A percentile compares a stretch with the other conserved stretches of the same genome.
These are phyloP conservation scores for Flueggea neowawraea DNA, from an alignment of 441 rosid genomes.

Conservation along the genomic window DNA sequence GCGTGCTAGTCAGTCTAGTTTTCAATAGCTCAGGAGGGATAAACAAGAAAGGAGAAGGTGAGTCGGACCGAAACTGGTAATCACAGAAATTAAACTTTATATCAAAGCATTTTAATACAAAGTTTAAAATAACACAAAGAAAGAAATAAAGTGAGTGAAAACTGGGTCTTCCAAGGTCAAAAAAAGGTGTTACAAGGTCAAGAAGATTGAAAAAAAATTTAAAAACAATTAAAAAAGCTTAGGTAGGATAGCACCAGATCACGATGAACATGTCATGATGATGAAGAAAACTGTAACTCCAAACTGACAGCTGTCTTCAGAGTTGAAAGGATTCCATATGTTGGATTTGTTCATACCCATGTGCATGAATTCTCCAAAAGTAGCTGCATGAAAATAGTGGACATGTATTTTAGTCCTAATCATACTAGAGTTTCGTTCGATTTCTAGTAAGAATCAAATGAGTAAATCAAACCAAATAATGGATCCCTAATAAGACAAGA, in stretches of 20 bases:
- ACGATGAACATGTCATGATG: constrained; percentile 18
- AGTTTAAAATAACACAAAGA: neutral
- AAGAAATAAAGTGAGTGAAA: neutral
- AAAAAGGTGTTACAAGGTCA: constrained; percentile 99
- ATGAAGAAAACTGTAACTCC: constrained; percentile 6
- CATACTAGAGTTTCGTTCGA: too few species aligned
- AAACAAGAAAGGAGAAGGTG: constrained; percentile 78
- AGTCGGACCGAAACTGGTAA: constrained; percentile 37
- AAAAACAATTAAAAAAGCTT: constrained; percentile 48
- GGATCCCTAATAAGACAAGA: too few species aligned
- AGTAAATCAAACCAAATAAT: too few species aligned
- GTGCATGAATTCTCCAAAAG: constrained; percentile 9
- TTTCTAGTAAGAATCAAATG: too few species aligned
- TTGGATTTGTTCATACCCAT: constrained; percentile 5
- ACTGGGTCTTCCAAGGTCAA: constrained; percentile 96
- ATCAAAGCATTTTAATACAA: constrained; percentile 7
- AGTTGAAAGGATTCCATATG: neutral
- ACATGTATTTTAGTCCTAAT: too few species aligned
- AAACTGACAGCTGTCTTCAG: constrained; percentile 8
- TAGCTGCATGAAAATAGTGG: constrained; percentile 7
- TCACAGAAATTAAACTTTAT: constrained; percentile 12
- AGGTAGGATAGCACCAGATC: constrained; percentile 76
- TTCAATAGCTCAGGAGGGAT: constrained; percentile 90
- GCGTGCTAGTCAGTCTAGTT: neutral
- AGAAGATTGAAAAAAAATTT: constrained; percentile 34